phyloP scores from a whole-genome alignment of 441 rosid genomes.

The Adansonia madagascariensis region DNA sequence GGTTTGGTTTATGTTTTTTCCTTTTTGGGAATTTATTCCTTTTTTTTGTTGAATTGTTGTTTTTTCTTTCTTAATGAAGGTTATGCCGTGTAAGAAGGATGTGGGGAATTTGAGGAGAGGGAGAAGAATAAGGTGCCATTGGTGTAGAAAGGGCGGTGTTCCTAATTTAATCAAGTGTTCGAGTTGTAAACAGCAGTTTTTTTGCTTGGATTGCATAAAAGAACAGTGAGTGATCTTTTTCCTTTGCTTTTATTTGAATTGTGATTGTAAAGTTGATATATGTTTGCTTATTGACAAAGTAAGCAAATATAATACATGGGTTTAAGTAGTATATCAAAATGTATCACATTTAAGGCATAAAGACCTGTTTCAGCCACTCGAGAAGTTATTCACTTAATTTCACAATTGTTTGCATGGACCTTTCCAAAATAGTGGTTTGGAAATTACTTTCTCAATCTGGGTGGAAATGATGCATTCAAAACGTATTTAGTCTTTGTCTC shows the following conservation, averaged over 20 bases:
- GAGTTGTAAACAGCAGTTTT: constrained; percentile 68
- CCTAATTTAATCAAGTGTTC: constrained; percentile 65
- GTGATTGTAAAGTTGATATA: background rate
- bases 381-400: background rate
- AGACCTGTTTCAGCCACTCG: background rate
- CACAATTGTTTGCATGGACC: background rate
- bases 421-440: background rate
- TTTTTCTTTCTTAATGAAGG: constrained; percentile 36
- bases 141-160: constrained; percentile 71
- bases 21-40: background rate
- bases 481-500: constrained; percentile 9
- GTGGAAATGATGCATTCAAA: background rate
- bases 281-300: background rate
- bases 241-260: constrained; percentile 25
- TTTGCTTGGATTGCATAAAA: constrained; percentile 75
- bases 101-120: constrained; percentile 56
- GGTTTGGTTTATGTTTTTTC: background rate
- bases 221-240: constrained; percentile 55
- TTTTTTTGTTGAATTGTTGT: background rate
- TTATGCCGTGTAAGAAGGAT: constrained; percentile 63
- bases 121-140: constrained; percentile 80
- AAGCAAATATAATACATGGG: background rate
- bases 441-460: background rate
- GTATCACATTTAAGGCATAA: background rate
- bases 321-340: background rate